phyloP scores from a whole-genome alignment of 2,329 filamentous ascomycete species.

The Eutypa lata region DNA sequence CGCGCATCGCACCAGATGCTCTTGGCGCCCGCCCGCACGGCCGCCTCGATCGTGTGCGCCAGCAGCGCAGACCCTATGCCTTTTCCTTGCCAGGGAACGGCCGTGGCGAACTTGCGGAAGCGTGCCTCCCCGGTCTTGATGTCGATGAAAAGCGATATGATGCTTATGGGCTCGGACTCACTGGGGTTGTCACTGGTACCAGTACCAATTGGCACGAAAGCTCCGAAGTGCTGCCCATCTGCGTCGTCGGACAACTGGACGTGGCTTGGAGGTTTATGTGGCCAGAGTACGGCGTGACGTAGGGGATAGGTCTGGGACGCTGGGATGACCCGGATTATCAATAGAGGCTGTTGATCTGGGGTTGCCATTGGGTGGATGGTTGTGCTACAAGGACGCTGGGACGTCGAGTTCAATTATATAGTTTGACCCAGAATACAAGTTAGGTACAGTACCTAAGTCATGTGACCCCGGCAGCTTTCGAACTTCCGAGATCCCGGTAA shows the following conservation, averaged over 20 bases:
- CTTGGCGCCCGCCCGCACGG: slow-evolving; percentile 13
- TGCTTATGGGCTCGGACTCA: slow-evolving; percentile 12
- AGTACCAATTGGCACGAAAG: slow-evolving; percentile 7
- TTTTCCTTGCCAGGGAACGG: slow-evolving; percentile 16
- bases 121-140: slow-evolving; percentile 11
- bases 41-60: slow-evolving; percentile 14
- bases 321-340: slow-evolving; percentile 14
- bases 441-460: too few relatives aligned
- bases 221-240: slow-evolving; percentile 19
- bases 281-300: slow-evolving; percentile 22
- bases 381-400: not conserved
- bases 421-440: too few relatives aligned
- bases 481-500: too few relatives aligned
- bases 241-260: slow-evolving; percentile 20
- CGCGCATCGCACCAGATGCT: slow-evolving; percentile 22
- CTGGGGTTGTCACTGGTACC: not conserved
- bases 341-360: not conserved
- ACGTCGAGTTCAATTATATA: too few relatives aligned
- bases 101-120: slow-evolving; percentile 24
- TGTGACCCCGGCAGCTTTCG: too few relatives aligned
- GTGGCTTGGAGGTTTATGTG: slow-evolving; percentile 17
- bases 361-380: not conserved
- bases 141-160: slow-evolving; percentile 21
- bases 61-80: slow-evolving; percentile 20
- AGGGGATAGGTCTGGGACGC: slow-evolving; percentile 16